phyloP scores from a whole-genome alignment of 495 filamentous ascomycete species.

The Lasiosphaeria ovina region DNA sequence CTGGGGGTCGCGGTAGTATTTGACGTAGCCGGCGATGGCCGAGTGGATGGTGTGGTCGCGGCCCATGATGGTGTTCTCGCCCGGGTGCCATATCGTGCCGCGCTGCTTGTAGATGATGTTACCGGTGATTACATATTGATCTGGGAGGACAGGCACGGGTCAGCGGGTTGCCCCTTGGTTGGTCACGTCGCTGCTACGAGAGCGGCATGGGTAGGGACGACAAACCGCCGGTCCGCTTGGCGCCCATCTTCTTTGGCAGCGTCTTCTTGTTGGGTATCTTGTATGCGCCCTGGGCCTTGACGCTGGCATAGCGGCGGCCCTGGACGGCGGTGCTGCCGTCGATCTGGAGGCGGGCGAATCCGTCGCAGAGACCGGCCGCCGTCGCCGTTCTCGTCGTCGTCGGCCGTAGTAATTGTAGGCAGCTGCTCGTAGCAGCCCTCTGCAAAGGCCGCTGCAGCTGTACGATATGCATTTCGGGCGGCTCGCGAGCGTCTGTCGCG shows the following conservation, averaged over 20 bases:
- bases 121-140: conserved; percentile 86
- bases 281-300: conserved; percentile 84
- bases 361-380: conserved; percentile 20
- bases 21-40: conserved; percentile 78
- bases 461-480: conserved; percentile 47
- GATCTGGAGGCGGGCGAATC: conserved; percentile 26
- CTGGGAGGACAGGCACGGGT: conserved; percentile 35
- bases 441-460: conserved; percentile 53
- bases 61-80: conserved; percentile 90
- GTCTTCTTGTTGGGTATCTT: conserved; percentile 78
- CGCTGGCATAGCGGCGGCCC: conserved; percentile 69
- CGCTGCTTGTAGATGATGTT: conserved; percentile 98
- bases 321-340: conserved; percentile 36
- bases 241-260: conserved; percentile 88
- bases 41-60: conserved; percentile 98
- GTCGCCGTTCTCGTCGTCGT: conserved; percentile 19
- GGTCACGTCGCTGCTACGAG: neutral
- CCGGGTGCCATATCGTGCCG: conserved; percentile 89
- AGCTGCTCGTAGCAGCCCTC: conserved; percentile 43
- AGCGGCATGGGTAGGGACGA: conserved; percentile 12
- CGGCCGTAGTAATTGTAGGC: conserved; percentile 25
- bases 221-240: conserved; percentile 83
- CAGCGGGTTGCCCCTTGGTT: conserved; percentile 1
- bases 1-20: conserved; percentile 86
- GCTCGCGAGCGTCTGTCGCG: conserved; percentile 17